Evolutionary conservation across 805 yeast species (phyloP).

Genomic region (Candida rishiriensis): DNA sequence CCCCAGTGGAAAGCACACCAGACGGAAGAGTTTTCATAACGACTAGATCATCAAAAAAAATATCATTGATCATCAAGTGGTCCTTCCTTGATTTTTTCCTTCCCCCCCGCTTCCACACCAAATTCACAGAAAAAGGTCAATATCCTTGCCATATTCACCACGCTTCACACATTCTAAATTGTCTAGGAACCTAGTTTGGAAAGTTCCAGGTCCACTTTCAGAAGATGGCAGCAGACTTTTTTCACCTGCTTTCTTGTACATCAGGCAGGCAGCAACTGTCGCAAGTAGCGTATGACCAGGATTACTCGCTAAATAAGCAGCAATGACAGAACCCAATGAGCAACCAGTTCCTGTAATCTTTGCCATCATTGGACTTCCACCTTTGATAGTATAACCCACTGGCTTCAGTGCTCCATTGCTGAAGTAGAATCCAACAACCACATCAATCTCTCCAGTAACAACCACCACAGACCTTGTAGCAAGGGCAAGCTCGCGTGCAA

Average conservation of each 20-base stretch:
- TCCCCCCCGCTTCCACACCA: too few relatives aligned
- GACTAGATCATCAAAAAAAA: too few relatives aligned
- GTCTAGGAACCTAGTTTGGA: conserved; percentile 46
- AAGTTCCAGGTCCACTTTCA: conserved; percentile 49
- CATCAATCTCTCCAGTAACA: conserved; percentile 59
- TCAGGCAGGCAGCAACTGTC: conserved; percentile 47
- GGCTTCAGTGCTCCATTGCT: conserved; percentile 24
- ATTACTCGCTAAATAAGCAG: conserved; percentile 49
- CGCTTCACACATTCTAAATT: conserved; percentile 18
- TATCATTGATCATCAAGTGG: too few relatives aligned
- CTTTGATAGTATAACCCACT: conserved; percentile 31
- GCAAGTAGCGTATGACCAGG: conserved; percentile 39
- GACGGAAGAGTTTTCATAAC: too few relatives aligned
- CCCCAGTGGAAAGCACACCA: too few relatives aligned
- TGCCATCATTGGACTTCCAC: conserved; percentile 63
- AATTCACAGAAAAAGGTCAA: too few relatives aligned
- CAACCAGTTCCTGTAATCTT: conserved; percentile 81
- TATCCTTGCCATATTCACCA: neutral
- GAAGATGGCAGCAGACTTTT: conserved; percentile 24
- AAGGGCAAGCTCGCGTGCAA: conserved; percentile 46
- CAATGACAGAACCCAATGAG: conserved; percentile 68
- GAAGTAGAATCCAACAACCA: conserved; percentile 41
- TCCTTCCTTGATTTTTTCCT: too few relatives aligned
- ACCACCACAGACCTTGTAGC: conserved; percentile 59
- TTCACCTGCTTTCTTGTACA: conserved; percentile 61